Base-by-base conservation (phyloP, 2,329 filamentous ascomycete species). In the Phaeomoniella chlamydospora region DNA sequence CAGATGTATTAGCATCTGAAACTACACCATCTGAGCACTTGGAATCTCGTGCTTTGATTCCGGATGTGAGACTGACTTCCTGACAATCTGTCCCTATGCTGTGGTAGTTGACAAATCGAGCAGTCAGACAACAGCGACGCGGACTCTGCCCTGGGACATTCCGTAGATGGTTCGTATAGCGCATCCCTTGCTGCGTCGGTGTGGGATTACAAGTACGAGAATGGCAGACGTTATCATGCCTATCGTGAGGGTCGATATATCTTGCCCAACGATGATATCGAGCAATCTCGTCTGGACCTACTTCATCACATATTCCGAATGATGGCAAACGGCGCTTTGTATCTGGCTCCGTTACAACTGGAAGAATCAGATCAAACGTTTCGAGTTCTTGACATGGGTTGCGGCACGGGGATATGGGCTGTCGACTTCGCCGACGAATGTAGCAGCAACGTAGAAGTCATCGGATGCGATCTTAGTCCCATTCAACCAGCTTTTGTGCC, bases 381-480 rank as follows among this genome's bases (percentile, higher is more conserved):
- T 5, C 13, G 17, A 15, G 30, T 14, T 10, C 30, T 10, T 14
- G 30, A 32, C 13, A 32, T 64, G 4, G 59, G 59, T 15, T 62
- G 59, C 0, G 55, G 54, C 4, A 56, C 53, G 1, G 54, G 55
- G 3, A 60, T 59, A 40, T 49, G 62, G 59, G 37, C 59, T 41
- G 41, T 62, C n/a, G 54, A 58, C 29, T 49, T 56, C 39, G 55
- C 53, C 45, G 46, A 43, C 17, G 15, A 31, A n/a, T 43, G 30
- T 31, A 39, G 40, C 9, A 31, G 31, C 13, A 49, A 48, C 15
- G 40, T 38, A 15, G 31, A 16, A 12, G 40, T 44, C 26, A 57
- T 58, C 3, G 67, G 65, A 32, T 61, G 56, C 12, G 64, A 68
- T 43, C 56, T 68, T 36, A 61, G 58, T 1, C 63, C 65, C 18